Conservation (phyloP, 2,329 filamentous ascomycete genomes). For the Alternaria tenuissima region DNA sequence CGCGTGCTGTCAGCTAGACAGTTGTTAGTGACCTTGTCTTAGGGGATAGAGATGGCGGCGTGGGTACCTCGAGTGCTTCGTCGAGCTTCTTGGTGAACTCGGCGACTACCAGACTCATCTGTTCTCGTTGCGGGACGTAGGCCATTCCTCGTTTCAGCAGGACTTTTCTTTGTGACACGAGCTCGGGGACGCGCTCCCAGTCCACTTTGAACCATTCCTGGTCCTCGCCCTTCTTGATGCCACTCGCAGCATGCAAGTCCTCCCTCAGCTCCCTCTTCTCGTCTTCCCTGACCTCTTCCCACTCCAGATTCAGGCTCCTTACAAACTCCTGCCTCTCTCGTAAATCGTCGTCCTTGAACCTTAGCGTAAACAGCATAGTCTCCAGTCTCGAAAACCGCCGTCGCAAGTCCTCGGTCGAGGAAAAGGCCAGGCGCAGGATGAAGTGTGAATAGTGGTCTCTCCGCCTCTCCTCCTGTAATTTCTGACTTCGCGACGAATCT, state of each 20-base stretch:
- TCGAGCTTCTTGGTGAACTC: conserved; percentile 86
- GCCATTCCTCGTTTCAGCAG: conserved; percentile 83
- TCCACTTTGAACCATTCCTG: conserved; percentile 96
- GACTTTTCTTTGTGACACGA: conserved; percentile 78
- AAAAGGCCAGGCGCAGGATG: conserved; percentile 91
- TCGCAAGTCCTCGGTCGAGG: conserved; percentile 87
- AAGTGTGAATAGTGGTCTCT: conserved; percentile 99
- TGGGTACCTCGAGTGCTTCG: conserved; percentile 77
- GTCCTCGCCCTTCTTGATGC: conserved; percentile 69
- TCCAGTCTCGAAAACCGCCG: conserved; percentile 87
- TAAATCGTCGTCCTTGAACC: conserved; percentile 79
- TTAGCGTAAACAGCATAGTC: conserved; percentile 84
- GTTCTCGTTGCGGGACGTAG: conserved; percentile 87
- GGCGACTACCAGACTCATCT: conserved; percentile 85
- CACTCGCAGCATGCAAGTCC: conserved; percentile 64
- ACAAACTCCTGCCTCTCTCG: conserved; percentile 80
- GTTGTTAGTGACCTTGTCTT: conserved; percentile 5
- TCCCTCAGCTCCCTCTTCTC: conserved; percentile 75
- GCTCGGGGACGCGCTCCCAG: conserved; percentile 89
- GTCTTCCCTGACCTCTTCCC: conserved; percentile 80
- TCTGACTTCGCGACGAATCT: conserved; percentile 69
- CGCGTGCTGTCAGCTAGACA: conserved; percentile 80
- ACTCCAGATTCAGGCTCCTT: conserved; percentile 78
- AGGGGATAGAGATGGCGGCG: not conserved
- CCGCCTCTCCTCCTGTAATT: conserved; percentile 76